These are phyloP conservation scores for Picochlorum sp. DNA, from an alignment of 139 green algal species.

Conservation along the genomic window DNA sequence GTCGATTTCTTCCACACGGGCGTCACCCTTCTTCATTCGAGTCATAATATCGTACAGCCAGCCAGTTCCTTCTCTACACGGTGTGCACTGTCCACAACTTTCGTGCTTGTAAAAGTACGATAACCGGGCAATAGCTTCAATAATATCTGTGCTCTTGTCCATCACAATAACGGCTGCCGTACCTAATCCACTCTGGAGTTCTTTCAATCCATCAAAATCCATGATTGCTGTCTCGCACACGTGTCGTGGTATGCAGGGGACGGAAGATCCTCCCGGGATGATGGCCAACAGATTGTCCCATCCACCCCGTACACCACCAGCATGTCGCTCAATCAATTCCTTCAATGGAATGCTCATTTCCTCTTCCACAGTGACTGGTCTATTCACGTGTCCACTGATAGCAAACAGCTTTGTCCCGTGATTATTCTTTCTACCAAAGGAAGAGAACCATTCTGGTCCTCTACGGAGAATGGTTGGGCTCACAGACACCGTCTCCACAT, in stretches of 20 bases:
- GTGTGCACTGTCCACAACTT: conserved; percentile 66
- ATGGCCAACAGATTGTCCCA: conserved; percentile 28
- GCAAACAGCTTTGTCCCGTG: conserved; percentile 43
- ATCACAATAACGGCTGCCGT: conserved; percentile 71
- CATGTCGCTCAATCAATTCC: conserved; percentile 46
- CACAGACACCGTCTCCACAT: conserved; percentile 67
- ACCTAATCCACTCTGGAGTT: conserved; percentile 47
- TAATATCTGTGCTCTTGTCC: conserved; percentile 61
- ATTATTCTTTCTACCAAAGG: conserved; percentile 27
- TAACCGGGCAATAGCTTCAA: conserved; percentile 56
- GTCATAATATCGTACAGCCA: conserved; percentile 47
- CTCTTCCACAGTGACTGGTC: conserved; percentile 96
- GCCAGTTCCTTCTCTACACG: conserved; percentile 57
- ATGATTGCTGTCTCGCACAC: conserved; percentile 61
- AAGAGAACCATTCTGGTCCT: conserved; percentile 49
- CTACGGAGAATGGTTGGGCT: conserved; percentile 91
- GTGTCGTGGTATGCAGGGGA: conserved; percentile 18
- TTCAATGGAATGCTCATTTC: conserved; percentile 73
- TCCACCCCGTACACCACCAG: conserved; percentile 22
- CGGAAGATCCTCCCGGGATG: conserved; percentile 24
- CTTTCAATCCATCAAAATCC: conserved; percentile 65
- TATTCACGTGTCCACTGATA: conserved; percentile 98
- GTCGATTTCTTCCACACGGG: conserved; percentile 61
- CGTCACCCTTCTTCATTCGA: conserved; percentile 42
- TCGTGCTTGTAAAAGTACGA: conserved; percentile 74